Base-by-base conservation (phyloP, 345 rosid species). In the Eucalyptus curtisii region DNA sequence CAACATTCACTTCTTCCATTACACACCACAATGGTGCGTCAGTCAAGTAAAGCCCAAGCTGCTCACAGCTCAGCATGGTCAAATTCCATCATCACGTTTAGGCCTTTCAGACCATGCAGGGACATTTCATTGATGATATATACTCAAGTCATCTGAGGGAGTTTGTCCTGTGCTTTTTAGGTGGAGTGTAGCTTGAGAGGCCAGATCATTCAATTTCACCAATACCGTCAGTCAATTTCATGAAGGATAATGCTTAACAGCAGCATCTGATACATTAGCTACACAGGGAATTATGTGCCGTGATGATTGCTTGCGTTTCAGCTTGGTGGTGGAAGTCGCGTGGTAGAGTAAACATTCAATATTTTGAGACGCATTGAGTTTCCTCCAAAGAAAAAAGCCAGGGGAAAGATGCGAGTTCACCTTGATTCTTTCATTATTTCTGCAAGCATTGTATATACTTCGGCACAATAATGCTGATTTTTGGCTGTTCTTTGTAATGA, bases 151-250 rank as follows among this genome's bases (percentile, higher is more conserved):
- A 49, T 59, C 33, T 87, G 79, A 44, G 44, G 64, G n/a, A 33
- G 47, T 71, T 87, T 49, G 30, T 85, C 86, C 47, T 30, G 44
- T 20, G 88, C 57, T 55, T 71, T 91, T 91, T 96, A 97, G 98
- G 95, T 93, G 59, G 95, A 95, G 80, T 95, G 96, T 89, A 94
- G 95, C 94, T 92, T 96, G 87, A 92, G 93, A 57, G 90, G 94
- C 52, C 95, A 96, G 87, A 93, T 95, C 52, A 93, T 97, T 71
- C 99, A 97, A 79, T 90, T 92, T 85, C 90, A 89, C 24, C 86
- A 68, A 10, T 84, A 48, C 89, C 52, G 24, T 49, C 86, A 31
- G 47, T 86, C 85, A 30, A 86, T 86, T 42, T 48, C n/a, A 59
- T 84, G 49, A 40, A 40, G 48, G 50, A 19, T 76, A 76, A 20